A percentile compares a stretch with the other conserved stretches of the same genome.
These are phyloP conservation scores for Fusarium sp. DNA, from an alignment of 2,329 filamentous ascomycete species.

Conservation along the genomic window DNA sequence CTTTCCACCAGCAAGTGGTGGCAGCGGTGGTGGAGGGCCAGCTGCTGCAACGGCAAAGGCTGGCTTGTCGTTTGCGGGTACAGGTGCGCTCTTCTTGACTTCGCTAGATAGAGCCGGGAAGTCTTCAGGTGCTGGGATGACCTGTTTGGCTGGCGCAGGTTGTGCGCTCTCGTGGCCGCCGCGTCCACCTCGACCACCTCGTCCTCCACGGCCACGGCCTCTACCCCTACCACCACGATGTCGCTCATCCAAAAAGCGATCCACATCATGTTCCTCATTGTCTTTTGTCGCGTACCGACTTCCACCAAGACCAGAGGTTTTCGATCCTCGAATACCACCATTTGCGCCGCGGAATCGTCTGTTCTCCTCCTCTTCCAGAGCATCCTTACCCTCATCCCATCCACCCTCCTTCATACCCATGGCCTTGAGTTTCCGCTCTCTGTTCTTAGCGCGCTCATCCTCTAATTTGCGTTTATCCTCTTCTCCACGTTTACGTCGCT, in stretches of 20 bases:
- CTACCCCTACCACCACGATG: conserved; percentile 48
- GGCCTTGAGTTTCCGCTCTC: conserved; percentile 70
- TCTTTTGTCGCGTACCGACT: conserved; percentile 56
- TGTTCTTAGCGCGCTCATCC: conserved; percentile 69
- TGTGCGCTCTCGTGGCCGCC: conserved; percentile 41
- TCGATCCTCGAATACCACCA: conserved; percentile 54
- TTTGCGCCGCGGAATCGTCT: conserved; percentile 57
- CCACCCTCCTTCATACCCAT: conserved; percentile 64
- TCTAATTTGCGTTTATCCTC: conserved; percentile 64
- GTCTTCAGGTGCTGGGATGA: conserved; percentile 47
- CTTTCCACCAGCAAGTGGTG: conserved; percentile 52
- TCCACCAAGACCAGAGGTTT: conserved; percentile 52
- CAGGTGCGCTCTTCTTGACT: conserved; percentile 36
- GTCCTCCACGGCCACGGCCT: conserved; percentile 50
- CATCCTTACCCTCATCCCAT: conserved; percentile 70
- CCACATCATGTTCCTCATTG: conserved; percentile 49
- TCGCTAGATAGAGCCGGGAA: conserved; percentile 52
- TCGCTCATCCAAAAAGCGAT: conserved; percentile 52
- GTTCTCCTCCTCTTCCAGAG: conserved; percentile 54
- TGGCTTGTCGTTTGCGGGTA: conserved; percentile 29
- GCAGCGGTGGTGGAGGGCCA: conserved; percentile 41
- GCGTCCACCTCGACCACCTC: conserved; percentile 50
- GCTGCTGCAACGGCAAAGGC: conserved; percentile 48
- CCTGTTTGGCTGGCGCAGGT: conserved; percentile 36
- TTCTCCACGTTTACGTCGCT: conserved; percentile 62